Evolutionary conservation across 2,329 filamentous ascomycete genomes (phyloP), one percentile per base, ranked within the genome.

Genomic region (Ceratocystis diversiconidia): DNA sequence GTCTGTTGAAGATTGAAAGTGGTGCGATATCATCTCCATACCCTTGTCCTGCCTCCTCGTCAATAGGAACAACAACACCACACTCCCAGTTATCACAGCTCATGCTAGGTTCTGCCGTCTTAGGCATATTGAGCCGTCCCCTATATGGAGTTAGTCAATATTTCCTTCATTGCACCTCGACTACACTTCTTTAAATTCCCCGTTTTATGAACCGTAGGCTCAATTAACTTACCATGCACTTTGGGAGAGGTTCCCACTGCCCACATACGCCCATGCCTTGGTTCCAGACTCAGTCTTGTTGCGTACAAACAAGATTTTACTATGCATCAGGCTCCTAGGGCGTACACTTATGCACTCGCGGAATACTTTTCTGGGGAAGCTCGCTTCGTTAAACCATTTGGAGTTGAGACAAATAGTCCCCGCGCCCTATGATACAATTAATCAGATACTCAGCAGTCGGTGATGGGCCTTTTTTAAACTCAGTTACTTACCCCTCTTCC

Each of bases 21-120:
- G 67, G 60, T 43, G 68, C 68, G 63, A 64, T 28, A 5, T 10
- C 17, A 15, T 44, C 19, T 19, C n/a, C 22, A 15, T 25, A 2
- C 25, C 3, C 25, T 30, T 22, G 32, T 6, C 25, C 32, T 5
- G 19, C 22, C 22, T 48, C 28, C 28, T 61, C 30, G 44, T 71
- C 70, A 28, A 88, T 78, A 8, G 86, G 85, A 50, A 96, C 73
- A 28, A 97, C 71, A 1, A 99, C 89, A 44, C 94, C 94, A 72
- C 91, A 96, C 76, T 97, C 94, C 92, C 92, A 97, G 74, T 97
- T 99, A 65, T 89, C 85, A 74, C 88, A 91, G 68, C 82, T 91
- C 69, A 97, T 79, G 74, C 90, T 95, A 12, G 85, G 82, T 68
- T 68, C 86, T 86, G 83, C 87, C 6, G 73, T 75, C 70, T 81